A percentile compares a stretch with the other conserved stretches of the same genome.
These are phyloP conservation scores for Phaeosphaeriaceae sp. DNA, from an alignment of 2,329 filamentous ascomycete species.

Conservation along the genomic window DNA sequence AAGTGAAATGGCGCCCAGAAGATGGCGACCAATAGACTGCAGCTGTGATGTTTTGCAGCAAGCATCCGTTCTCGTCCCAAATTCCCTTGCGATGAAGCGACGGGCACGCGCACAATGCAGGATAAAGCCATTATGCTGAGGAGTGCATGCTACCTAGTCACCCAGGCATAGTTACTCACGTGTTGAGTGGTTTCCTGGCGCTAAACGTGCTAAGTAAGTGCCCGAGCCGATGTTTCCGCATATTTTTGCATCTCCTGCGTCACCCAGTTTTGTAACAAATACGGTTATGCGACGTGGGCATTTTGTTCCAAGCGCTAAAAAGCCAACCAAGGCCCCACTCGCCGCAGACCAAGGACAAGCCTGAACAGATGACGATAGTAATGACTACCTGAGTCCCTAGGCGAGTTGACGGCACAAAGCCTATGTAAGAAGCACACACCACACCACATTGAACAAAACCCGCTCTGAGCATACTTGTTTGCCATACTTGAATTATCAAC, in stretches of 20 bases:
- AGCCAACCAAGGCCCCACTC: slow-evolving; percentile 16
- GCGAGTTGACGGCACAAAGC: slow-evolving; percentile 6
- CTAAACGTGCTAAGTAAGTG: slow-evolving; percentile 2
- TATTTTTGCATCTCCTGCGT: slow-evolving; percentile 17
- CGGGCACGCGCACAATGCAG: too few species aligned
- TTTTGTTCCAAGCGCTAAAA: slow-evolving; percentile 11
- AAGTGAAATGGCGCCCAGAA: slow-evolving; percentile 4
- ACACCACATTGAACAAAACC: slow-evolving; percentile 22
- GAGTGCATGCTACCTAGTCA: background rate
- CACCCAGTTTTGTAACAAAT: slow-evolving; percentile 17
- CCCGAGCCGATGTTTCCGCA: slow-evolving; percentile 7
- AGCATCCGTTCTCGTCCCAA: too few species aligned
- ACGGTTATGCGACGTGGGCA: slow-evolving; percentile 8
- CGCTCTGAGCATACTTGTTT: too few species aligned
- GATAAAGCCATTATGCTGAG: background rate
- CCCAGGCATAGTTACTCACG: too few species aligned
- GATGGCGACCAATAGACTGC: slow-evolving; percentile 11
- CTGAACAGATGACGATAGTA: slow-evolving; percentile 27
- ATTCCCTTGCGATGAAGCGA: too few species aligned
- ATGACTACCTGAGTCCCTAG: slow-evolving; percentile 8
- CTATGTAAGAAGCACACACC: slow-evolving; percentile 4
- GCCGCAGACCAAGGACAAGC: slow-evolving; percentile 20
- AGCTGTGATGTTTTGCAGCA: too few species aligned
- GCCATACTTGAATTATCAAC: too few species aligned
- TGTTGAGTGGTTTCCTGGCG: slow-evolving; percentile 10